Evolutionary conservation across 768 basidiomycete genomes (phyloP).

Genomic region (Boletellus ananiceps): DNA sequence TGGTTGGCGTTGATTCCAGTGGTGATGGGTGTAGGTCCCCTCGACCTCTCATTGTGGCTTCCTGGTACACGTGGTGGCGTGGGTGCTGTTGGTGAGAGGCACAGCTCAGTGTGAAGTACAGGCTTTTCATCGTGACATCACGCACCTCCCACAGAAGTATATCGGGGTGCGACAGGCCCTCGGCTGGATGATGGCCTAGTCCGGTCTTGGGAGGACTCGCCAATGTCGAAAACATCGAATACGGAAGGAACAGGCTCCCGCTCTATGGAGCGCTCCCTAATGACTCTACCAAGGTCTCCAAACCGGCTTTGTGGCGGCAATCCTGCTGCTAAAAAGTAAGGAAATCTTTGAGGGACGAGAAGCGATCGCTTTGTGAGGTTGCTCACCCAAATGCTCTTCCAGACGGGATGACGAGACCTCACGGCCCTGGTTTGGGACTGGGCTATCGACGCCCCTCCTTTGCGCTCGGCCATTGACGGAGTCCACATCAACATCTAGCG

Average conservation of each 20-base stretch:
- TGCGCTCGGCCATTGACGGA: background rate
- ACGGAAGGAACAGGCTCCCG: constrained; percentile 23
- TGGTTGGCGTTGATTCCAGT: constrained; percentile 5
- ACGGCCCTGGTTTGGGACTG: constrained; percentile 1
- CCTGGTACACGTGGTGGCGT: constrained; percentile 10
- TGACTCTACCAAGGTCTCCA: constrained; percentile 15
- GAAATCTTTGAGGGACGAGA: background rate
- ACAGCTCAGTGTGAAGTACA: constrained; percentile 3
- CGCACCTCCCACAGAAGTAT: constrained; percentile 12
- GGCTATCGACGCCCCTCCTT: constrained; percentile 6
- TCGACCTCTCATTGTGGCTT: constrained; percentile 13
- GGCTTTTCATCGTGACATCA: background rate
- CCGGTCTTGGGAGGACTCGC: constrained; percentile 17
- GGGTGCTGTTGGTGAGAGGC: constrained; percentile 12
- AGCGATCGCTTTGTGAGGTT: constrained; percentile 6
- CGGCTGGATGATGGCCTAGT: constrained; percentile 10
- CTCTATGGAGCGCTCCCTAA: constrained; percentile 20
- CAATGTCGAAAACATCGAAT: constrained; percentile 28
- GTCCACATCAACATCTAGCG: constrained; percentile 1
- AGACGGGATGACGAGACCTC: constrained; percentile 5
- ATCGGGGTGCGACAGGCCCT: constrained; percentile 9
- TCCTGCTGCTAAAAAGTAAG: constrained; percentile 1
- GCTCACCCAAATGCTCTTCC: constrained; percentile 6
- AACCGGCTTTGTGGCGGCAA: constrained; percentile 4
- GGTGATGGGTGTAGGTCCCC: constrained; percentile 11